These are phyloP conservation scores for Erysiphe pisi DNA, from an alignment of 2,329 filamentous ascomycete species.

Conservation along the genomic window DNA sequence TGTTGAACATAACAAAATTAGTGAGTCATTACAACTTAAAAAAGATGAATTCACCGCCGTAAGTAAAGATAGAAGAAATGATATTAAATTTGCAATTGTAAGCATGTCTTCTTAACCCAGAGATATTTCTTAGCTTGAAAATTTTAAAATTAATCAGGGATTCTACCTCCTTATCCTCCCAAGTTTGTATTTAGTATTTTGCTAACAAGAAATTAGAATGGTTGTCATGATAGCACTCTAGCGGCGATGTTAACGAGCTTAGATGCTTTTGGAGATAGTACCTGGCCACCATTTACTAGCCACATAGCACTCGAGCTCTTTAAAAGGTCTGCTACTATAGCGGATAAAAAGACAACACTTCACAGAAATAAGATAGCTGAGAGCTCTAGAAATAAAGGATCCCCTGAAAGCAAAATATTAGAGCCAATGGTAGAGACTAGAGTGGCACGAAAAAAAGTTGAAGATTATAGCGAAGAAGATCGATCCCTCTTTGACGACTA, in stretches of 20 bases:
- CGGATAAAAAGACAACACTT: constrained; percentile 32
- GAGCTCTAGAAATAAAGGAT: constrained; percentile 31
- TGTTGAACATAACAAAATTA: constrained; percentile 48
- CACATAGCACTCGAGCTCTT: constrained; percentile 89
- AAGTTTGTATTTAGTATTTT: not conserved
- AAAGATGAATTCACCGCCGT: too few relatives aligned
- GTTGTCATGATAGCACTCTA: constrained; percentile 89
- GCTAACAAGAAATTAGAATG: constrained; percentile 41
- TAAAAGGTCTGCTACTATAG: constrained; percentile 41
- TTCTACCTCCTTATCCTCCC: not conserved
- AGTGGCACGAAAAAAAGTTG: constrained; percentile 51
- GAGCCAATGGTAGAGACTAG: constrained; percentile 32
- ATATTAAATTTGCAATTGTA: constrained; percentile 58
- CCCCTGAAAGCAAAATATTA: constrained; percentile 34
- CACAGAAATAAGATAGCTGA: constrained; percentile 33
- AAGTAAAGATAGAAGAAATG: constrained; percentile 37
- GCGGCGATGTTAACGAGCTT: constrained; percentile 66
- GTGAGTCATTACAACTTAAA: constrained; percentile 34
- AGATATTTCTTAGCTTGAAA: not conserved
- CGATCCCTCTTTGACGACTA: constrained; percentile 56
- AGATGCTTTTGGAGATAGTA: constrained; percentile 60
- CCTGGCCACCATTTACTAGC: constrained; percentile 89
- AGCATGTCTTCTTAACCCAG: constrained; percentile 20
- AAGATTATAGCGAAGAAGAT: constrained; percentile 48
- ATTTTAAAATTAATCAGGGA: not conserved